Conservation (phyloP, 192 early-diverging fungal species). For the Rhizophagus sp. region DNA sequence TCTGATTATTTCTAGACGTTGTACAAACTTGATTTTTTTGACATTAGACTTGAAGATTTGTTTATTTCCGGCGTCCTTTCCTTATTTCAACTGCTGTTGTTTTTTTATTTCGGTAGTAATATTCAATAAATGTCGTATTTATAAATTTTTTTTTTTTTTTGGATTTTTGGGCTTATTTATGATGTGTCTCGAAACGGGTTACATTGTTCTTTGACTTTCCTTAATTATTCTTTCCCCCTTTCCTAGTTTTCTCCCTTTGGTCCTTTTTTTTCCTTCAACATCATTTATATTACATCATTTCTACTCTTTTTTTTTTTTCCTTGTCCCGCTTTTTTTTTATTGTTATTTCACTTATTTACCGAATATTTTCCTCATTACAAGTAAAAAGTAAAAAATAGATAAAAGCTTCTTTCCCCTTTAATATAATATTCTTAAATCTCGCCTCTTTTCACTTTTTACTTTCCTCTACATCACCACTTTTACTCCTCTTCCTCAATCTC, state of each 20-base stretch:
- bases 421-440: too few relatives aligned
- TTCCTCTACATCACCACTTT: too few relatives aligned
- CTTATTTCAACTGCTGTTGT: not conserved
- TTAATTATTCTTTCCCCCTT: not conserved
- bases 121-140: not conserved
- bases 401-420: too few relatives aligned
- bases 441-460: too few relatives aligned
- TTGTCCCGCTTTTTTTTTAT: too few relatives aligned
- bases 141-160: not conserved
- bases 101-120: not conserved
- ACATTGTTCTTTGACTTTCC: not conserved
- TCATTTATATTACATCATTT: not conserved
- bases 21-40: not conserved
- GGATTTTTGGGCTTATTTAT: not conserved
- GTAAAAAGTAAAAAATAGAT: too few relatives aligned
- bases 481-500: too few relatives aligned
- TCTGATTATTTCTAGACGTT: not conserved
- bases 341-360: too few relatives aligned
- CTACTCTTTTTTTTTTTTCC: too few relatives aligned
- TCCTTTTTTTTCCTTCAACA: not conserved
- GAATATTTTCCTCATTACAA: too few relatives aligned
- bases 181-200: slow-evolving; percentile 1
- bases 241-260: not conserved
- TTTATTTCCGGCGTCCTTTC: not conserved
- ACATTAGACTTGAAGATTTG: not conserved